Base-by-base conservation (phyloP, 257 asterid species). In the Plantago elongata region DNA sequence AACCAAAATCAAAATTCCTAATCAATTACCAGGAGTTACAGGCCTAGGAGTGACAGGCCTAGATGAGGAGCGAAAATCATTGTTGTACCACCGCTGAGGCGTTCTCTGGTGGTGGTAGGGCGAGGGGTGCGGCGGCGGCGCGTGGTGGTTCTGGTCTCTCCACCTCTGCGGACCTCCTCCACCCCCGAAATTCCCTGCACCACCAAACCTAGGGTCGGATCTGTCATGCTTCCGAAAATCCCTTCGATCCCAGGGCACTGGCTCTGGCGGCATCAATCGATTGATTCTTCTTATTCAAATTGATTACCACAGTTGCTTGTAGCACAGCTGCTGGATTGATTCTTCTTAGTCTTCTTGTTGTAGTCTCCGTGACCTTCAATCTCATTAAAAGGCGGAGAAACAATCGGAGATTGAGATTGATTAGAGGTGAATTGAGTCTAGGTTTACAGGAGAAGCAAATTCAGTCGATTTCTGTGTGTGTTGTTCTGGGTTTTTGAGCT, bases 221-320 rank as follows among this genome's bases (percentile, higher is more conserved):
- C 96, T 86, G 65, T 88, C 92, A 84, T 84, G 88, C 83, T 81
- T 86, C 72, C 95, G 84, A 66, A 88, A 83, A 69, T 84, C 98
- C 76, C 87, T 89, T 83, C 97, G 95, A 84, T 92, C 98, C 97
- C 97, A 86, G 13, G 90, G 82, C 80, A 81, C 77, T 69, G 90
- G 90, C 85, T 92, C 98, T 66, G 95, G 85, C 81, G 95, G 93
- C 97, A 92, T 89, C 83, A 85, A 85, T 66, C 13, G 18, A 22
- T 42, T 14, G 13, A 34, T 34, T 34, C 40, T 34, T 34, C 40
- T 34, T 7, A 3, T 34, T 34, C 8, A 34, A 34, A 34, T 34
- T 34, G 40, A 34, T 34, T 34, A 34, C 8, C 40, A 34, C 40
- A 1, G 5, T 3, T 22, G 1, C 27, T 22, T 22, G 1, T 22